Evolutionary conservation across 106 monocot genomes (phyloP), one percentile per base, ranked within the genome.

Genomic region (Acorus gramineus): DNA sequence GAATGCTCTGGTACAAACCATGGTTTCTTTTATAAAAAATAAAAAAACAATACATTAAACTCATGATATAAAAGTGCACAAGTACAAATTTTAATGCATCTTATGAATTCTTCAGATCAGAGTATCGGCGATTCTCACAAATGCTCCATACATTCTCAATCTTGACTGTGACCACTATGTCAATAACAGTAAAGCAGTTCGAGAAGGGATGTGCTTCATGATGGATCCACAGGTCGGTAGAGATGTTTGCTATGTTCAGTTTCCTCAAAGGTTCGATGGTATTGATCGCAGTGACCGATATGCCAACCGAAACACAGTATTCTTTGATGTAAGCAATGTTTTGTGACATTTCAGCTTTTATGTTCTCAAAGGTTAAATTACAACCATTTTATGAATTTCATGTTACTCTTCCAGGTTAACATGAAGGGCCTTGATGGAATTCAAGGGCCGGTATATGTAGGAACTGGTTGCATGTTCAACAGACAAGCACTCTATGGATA

Each of bases 341-440:
- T 44, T 4, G 3, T 72, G 49, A 3, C 28, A 46, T 5, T 9
- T 58, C 46, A 9, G n/a, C 63, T 12, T 55, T 74, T 8, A 63
- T 11, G 1, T 28, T 28, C 28, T 28, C 28, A 28, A 28, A 28
- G 28, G 28, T 28, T 28, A 28, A 28, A 28, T 28, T 28, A 28
- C 28, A 28, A 28, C 28, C 28, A 28, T 28, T 28, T 28, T 28
- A 28, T 28, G 28, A 28, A 28, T 28, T 28, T 28, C 28, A 28
- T 28, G 28, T 28, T 28, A 28, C 28, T 28, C 28, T 28, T 62
- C 44, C 69, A 94, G 93, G 70, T 94, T 51, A 94, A 94, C 73
- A 94, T 94, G 93, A 94, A 84, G 76, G 93, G 93, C 46, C 93
- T 94, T 72, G 93, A 94, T 74, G 93, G 93, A 3, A 81, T 94